Percentiles rank a stretch among this genome's conserved stretches.
phyloP scores from a whole-genome alignment of 2,329 filamentous ascomycete genomes.

The Fusarium pilosicola region DNA sequence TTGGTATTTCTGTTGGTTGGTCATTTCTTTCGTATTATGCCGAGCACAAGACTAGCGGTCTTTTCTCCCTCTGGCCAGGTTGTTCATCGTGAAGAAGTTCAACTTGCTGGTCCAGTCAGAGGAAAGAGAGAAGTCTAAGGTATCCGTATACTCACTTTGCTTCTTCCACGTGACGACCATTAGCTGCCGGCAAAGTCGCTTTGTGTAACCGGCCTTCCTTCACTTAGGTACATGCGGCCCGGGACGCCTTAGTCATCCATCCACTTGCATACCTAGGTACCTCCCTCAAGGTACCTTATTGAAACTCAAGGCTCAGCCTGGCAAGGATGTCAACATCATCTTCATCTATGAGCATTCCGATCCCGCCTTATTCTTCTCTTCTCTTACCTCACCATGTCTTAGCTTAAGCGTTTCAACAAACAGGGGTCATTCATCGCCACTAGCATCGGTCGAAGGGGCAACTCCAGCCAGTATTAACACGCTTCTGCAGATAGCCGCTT shows the following conservation, averaged over 20 bases:
- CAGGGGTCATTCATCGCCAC: constrained; percentile 5
- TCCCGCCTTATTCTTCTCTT: not conserved
- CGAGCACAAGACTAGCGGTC: not conserved
- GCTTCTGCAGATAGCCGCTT: not conserved
- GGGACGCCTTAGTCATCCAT: not conserved
- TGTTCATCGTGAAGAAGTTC: not conserved
- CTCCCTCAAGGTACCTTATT: not conserved
- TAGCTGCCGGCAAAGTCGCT: not conserved
- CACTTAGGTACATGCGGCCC: constrained; percentile 16
- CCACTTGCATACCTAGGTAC: not conserved
- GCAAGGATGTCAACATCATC: not conserved
- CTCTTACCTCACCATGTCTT: constrained; percentile 12
- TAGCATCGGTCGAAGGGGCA: not conserved
- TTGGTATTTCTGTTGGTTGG: constrained; percentile 14
- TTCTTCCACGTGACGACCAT: constrained; percentile 16
- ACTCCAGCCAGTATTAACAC: not conserved
- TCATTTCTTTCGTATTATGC: not conserved
- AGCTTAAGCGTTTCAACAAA: not conserved
- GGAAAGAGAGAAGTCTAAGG: not conserved
- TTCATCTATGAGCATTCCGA: constrained; percentile 22
- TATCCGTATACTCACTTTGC: not conserved
- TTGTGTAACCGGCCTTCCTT: constrained; percentile 8
- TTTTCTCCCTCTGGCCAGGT: not conserved
- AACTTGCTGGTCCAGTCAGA: not conserved
- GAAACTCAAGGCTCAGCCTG: not conserved